Base-by-base conservation (phyloP, 2,329 filamentous ascomycete genomes). In the Celoporthe dispersa region DNA sequence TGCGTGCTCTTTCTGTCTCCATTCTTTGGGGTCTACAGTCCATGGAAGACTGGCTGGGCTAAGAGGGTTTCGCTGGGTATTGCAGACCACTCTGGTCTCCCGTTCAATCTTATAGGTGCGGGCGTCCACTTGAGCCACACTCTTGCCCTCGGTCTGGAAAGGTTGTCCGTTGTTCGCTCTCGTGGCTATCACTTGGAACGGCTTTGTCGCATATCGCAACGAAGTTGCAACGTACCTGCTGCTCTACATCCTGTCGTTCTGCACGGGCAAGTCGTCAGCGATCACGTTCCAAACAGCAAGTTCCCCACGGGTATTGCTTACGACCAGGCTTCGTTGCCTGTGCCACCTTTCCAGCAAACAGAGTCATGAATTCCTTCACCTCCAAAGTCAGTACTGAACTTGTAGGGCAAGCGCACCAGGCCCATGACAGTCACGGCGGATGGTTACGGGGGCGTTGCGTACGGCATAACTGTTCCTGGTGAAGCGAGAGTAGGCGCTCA, bases 271-370 rank as follows among this genome's bases (percentile, higher is more conserved):
- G 9, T n/a, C 14, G 64, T 69, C 59, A 66, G 67, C 60, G 19
- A 28, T 66, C 44, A 53, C n/a, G 11, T 44, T 41, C 48, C 6
- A 7, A 31, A 25, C 5, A 48, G 31, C 35, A 51, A 35, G 16
- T 6, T n/a, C n/a, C 4, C 9, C 62, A n/a, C 6, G 35, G 62
- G 28, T 31, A 19, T 6, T 35, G 64, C 69, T 69, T 73, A 66
- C 53, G 69, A 59, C 72, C 61, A 19, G 72, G 70, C 70, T 75
- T 75, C 71, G 94, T 97, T 76, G 93, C 88, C 82, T 97, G 93
- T 72, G 95, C 95, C 64, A 98, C 91, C 25, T 92, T 95, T 82
- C 93, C 93, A 80, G 90, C 88, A 84, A 97, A 95, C 77, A 97
- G 85, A 69, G 90, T 92, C 90, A 97, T 93, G 85, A 97, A 90